Percentiles rank a stretch among this genome's conserved stretches.
Evolutionary conservation across 1,284 basidiomycete genomes (phyloP).

Genomic region (Tylopilus sp.): DNA sequence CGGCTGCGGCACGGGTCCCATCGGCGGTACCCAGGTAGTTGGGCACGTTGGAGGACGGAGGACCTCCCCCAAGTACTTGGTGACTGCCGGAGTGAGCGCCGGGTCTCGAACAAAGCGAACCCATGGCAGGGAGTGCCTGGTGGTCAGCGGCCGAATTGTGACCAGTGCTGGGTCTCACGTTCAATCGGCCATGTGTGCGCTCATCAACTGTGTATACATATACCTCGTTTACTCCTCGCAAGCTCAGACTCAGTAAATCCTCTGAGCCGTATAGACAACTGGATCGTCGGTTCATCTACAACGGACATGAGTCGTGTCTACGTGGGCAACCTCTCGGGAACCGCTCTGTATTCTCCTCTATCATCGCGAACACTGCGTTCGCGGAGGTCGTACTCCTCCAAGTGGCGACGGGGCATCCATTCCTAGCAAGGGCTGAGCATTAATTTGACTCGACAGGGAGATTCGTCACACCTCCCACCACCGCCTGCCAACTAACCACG

Average conservation of each 20-base stretch:
- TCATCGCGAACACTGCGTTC: conserved; percentile 36
- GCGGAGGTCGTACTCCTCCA: conserved; percentile 46
- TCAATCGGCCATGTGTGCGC: too few relatives aligned
- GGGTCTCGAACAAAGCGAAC: conserved; percentile 62
- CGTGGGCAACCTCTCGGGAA: conserved; percentile 30
- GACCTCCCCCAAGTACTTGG: conserved; percentile 42
- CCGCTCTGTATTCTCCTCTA: conserved; percentile 41
- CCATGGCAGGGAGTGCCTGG: conserved; percentile 42
- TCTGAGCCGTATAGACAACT: neutral
- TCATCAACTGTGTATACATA: too few relatives aligned
- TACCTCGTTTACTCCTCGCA: conserved; percentile 25
- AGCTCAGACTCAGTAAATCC: conserved; percentile 9
- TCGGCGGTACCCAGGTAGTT: conserved; percentile 35
- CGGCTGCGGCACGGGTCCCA: conserved; percentile 58
- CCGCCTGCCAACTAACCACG: conserved; percentile 53
- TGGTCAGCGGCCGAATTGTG: too few relatives aligned
- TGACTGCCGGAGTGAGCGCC: conserved; percentile 49
- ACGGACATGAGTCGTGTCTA: conserved; percentile 17
- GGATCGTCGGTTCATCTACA: conserved; percentile 7
- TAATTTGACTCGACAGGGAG: conserved; percentile 17
- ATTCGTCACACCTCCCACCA: conserved; percentile 72
- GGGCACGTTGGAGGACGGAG: conserved; percentile 27
- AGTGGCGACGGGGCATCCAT: conserved; percentile 53
- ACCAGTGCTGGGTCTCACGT: conserved; percentile 12
- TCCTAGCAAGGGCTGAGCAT: conserved; percentile 39